Conservation (phyloP, 192 early-diverging fungal genomes). For the Coemansia sp. region DNA sequence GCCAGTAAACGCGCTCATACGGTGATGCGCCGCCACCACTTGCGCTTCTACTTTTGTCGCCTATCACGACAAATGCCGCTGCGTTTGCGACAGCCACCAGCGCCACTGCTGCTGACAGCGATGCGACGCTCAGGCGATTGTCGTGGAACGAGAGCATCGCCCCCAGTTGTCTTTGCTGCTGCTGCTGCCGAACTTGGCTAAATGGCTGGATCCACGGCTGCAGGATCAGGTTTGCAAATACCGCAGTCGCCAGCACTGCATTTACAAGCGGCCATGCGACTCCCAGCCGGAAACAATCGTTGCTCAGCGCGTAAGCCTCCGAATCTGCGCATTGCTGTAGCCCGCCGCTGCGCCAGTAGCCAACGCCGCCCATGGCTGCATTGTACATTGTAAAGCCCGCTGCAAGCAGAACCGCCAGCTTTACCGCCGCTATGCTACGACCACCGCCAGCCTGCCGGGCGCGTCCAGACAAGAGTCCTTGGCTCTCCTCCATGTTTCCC, state of each 20-base stretch:
- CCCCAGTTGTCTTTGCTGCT: background rate
- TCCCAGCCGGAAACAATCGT: conserved; percentile 41
- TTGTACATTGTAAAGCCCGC: background rate
- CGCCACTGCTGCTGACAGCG: conserved; percentile 4
- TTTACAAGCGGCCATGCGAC: conserved; percentile 27
- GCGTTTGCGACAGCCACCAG: conserved; percentile 10
- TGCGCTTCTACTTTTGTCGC: too few relatives aligned
- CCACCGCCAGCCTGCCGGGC: background rate
- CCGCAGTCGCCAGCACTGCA: conserved; percentile 5
- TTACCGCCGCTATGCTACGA: background rate
- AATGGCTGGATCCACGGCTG: conserved; percentile 6
- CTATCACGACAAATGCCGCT: background rate
- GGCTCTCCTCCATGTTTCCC: background rate
- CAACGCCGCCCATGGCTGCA: background rate
- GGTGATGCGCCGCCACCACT: background rate
- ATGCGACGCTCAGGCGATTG: conserved; percentile 19
- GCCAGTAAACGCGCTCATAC: conserved; percentile 29
- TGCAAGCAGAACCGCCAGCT: background rate
- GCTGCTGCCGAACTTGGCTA: too few relatives aligned
- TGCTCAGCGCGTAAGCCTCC: conserved; percentile 5
- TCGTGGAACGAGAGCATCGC: conserved; percentile 14
- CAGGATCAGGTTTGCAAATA: background rate
- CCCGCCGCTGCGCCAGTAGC: background rate
- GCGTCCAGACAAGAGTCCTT: background rate
- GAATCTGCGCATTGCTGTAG: conserved; percentile 3